These are phyloP conservation scores for Psidium friedrichsthalianum DNA, from an alignment of 345 rosid genomes.

Conservation along the genomic window DNA sequence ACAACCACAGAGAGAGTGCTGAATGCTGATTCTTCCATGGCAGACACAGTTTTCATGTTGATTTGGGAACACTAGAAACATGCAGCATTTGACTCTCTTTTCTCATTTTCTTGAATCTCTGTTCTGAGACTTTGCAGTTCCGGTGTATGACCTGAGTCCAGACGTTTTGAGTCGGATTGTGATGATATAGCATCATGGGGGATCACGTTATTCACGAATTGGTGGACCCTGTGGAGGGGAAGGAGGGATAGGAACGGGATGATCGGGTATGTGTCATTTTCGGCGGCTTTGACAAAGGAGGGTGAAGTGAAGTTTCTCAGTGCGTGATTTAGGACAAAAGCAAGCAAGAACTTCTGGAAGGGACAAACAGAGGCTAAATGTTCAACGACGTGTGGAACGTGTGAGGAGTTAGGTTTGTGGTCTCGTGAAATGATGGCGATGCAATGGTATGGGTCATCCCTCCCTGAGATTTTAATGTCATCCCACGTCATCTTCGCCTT, in stretches of 20 bases:
- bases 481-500: not conserved
- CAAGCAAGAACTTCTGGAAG: not conserved
- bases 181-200: no score
- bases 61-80: no score
- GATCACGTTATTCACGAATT: no score
- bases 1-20: not conserved
- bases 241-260: no score
- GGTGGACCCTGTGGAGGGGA: no score
- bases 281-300: not conserved
- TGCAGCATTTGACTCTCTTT: no score
- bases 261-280: not conserved
- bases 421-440: not conserved
- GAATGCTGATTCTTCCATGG: not conserved
- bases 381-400: not conserved
- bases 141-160: no score
- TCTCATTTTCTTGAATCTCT: no score
- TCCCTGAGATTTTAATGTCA: not conserved
- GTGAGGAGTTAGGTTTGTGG: not conserved
- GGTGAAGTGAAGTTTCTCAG: not conserved
- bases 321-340: not conserved
- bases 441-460: not conserved
- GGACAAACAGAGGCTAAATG: not conserved
- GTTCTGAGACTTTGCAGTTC: no score
- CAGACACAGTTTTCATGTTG: no score
- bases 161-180: no score